Conservation (phyloP, 2,329 filamentous ascomycete species). For the Colletotrichum tropicicola region DNA sequence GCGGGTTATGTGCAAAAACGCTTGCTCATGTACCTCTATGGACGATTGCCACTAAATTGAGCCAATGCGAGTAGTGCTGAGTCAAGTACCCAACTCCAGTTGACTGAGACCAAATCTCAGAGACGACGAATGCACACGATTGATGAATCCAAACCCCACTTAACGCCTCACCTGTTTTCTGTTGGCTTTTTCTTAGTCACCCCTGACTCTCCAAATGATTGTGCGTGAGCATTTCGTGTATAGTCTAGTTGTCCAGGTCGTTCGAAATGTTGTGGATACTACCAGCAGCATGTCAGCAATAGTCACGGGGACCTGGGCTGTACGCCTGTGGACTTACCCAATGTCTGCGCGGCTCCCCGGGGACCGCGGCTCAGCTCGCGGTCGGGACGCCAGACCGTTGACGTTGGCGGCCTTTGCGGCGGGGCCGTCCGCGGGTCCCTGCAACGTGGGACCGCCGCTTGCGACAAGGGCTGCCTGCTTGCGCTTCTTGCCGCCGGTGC, state of each 20-base stretch:
- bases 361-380: slow-evolving; percentile 2
- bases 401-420: slow-evolving; percentile 9
- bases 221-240: not conserved
- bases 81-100: not conserved
- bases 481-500: slow-evolving; percentile 70
- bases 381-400: not conserved
- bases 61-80: not conserved
- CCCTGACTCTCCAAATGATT: not conserved
- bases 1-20: not conserved
- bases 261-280: slow-evolving; percentile 22
- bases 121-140: not conserved
- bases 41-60: not conserved
- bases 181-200: not conserved
- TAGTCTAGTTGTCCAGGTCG: slow-evolving; percentile 19
- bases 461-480: slow-evolving; percentile 5
- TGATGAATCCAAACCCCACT: not conserved
- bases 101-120: not conserved
- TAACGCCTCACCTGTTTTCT: slow-evolving; percentile 16
- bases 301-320: not conserved
- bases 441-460: slow-evolving; percentile 12
- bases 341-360: slow-evolving; percentile 8
- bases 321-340: not conserved
- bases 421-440: not conserved
- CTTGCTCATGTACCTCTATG: not conserved
- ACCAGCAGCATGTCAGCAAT: not conserved